Conservation (phyloP, 2,329 filamentous ascomycete species). For the Orbilia oligospora region DNA sequence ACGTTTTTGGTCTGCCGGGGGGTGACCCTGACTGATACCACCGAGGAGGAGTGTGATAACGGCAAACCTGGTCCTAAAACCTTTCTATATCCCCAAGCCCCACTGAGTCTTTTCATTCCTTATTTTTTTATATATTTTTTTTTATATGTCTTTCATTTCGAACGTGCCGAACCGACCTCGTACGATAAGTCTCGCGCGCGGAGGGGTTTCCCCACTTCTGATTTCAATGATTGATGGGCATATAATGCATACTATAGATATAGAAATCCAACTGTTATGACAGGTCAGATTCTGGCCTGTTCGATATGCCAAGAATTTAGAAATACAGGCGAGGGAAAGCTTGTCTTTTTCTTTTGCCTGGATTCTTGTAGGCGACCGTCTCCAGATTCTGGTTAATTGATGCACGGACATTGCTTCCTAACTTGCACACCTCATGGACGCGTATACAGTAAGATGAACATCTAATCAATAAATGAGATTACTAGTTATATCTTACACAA, state of each 20-base stretch:
- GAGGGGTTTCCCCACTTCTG: not conserved
- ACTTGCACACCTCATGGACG: slow-evolving; percentile 13
- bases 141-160: slow-evolving; percentile 2
- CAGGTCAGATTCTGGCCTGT: slow-evolving; percentile 25
- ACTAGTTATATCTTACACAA: not conserved
- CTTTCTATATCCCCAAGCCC: slow-evolving; percentile 4
- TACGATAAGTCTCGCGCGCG: slow-evolving; percentile 1
- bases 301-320: slow-evolving; percentile 37
- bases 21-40: slow-evolving; percentile 17
- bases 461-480: no score
- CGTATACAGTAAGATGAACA: not conserved
- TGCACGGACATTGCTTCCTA: slow-evolving; percentile 23
- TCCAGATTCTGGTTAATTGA: slow-evolving; percentile 24
- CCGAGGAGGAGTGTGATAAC: slow-evolving; percentile 14
- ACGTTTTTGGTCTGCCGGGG: slow-evolving; percentile 26
- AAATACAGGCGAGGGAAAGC: slow-evolving; percentile 36
- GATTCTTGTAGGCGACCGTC: slow-evolving; percentile 21
- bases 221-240: not conserved
- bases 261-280: slow-evolving; percentile 12
- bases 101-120: slow-evolving; percentile 1
- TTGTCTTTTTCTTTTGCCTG: slow-evolving; percentile 33
- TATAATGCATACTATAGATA: not conserved
- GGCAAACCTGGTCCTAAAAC: slow-evolving; percentile 21
- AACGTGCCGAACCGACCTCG: not conserved
- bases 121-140: not conserved